A percentile compares a stretch with the other conserved stretches of the same genome.
These are phyloP conservation scores for Datisca glomerata DNA, from an alignment of 306 rosid genomes.

Conservation along the genomic window DNA sequence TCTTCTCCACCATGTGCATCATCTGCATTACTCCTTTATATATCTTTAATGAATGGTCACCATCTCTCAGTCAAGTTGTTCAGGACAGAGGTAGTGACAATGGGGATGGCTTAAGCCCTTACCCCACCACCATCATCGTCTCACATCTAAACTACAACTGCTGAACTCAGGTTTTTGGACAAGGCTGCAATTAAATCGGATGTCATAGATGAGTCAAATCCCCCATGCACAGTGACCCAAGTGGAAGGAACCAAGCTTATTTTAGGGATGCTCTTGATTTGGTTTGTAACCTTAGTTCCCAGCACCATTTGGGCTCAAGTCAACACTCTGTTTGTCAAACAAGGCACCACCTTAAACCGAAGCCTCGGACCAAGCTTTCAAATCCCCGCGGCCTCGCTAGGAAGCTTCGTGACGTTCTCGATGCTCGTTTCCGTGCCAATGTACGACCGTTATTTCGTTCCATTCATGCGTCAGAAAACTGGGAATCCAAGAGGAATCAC, in stretches of 20 bases:
- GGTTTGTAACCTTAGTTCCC: slow-evolving; percentile 62
- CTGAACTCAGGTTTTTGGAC: slow-evolving; percentile 49
- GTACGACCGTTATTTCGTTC: slow-evolving; percentile 51
- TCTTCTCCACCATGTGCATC: no score
- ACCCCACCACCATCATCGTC: slow-evolving; percentile 7
- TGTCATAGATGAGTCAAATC: slow-evolving; percentile 8
- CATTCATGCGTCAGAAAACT: slow-evolving; percentile 29
- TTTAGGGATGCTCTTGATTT: slow-evolving; percentile 46
- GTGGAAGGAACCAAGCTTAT: slow-evolving; percentile 55
- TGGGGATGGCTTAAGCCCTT: no score
- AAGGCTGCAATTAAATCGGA: slow-evolving; percentile 53
- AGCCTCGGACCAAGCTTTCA: slow-evolving; percentile 15
- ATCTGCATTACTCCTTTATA: neutral
- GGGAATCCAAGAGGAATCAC: slow-evolving; percentile 48
- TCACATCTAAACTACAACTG: slow-evolving; percentile 3
- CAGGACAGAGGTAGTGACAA: slow-evolving; percentile 3
- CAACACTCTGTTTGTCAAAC: slow-evolving; percentile 58
- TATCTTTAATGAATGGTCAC: slow-evolving; percentile 13
- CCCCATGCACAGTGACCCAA: slow-evolving; percentile 52
- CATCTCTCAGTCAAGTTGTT: slow-evolving; percentile 9
- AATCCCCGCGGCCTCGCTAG: slow-evolving; percentile 48
- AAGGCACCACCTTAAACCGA: slow-evolving; percentile 47
- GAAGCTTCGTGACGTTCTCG: slow-evolving; percentile 45
- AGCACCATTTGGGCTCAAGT: slow-evolving; percentile 66
- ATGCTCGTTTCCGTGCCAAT: slow-evolving; percentile 41